Evolutionary conservation across 352 stramenopile genomes (phyloP), one percentile per base, ranked within the genome.

Genomic region (Peronospora belbahrii): DNA sequence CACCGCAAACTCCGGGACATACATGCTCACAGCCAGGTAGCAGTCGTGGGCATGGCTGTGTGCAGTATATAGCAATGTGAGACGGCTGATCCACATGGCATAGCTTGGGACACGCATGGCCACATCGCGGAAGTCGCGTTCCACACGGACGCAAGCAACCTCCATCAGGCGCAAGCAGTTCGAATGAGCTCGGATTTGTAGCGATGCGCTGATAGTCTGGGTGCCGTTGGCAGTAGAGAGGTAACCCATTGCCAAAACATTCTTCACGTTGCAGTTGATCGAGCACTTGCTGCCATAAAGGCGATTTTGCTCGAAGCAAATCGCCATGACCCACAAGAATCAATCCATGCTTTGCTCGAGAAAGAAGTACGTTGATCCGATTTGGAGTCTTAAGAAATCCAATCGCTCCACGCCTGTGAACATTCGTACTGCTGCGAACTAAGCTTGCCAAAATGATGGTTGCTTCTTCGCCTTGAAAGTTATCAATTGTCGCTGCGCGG

Each of bases 391-490:
- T 81, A 15, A 91, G 51, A 41, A 94, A 94, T n/a, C 82, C 82
- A 52, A 83, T 80, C n/a, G 53, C 60, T 44, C 58, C 48, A 6
- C 57, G 36, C 30, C 43, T 33, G 3, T 69, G 47, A 24, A 51
- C 47, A 9, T 59, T 57, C 15, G 54, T 41, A 50, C 70, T 85
- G 49, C 62, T 76, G 27, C 82, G 72, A n/a, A 94, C 82, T 4
- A 81, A 54, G 34, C 62, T 82, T 6, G 72, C 60, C 24, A 91
- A 56, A 31, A 94, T 66, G 11, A 94, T 48, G 4, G 63, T 70
- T 2, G 71, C 68, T 62, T 94, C 79, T 36, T 90, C 73, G 6
- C 82, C 82, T 62, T 94, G 79, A 39, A 85, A 85, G 45, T 85
- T 85, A 35, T 85, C 73, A 20, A 82, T 74, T 1, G 73, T 85